Evolutionary conservation across 805 yeast genomes (phyloP), one percentile per base, ranked within the genome.

Genomic region (Candida multigemmis): DNA sequence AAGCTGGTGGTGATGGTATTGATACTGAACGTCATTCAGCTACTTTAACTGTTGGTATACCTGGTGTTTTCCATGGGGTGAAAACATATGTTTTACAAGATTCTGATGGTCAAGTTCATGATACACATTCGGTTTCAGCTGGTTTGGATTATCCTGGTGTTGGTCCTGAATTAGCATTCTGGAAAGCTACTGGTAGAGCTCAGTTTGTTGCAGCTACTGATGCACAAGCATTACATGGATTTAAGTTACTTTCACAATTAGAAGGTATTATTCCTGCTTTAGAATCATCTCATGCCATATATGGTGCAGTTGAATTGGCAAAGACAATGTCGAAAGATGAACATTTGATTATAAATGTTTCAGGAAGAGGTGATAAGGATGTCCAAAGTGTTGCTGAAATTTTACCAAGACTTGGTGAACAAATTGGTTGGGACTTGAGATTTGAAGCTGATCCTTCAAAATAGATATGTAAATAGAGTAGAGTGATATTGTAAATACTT

Each of bases 61-160:
- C 94, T 5, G 99, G 99, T 65, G 97, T 91, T 33, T 79, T 91
- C 74, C 99, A 91, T 48, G 99, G 99, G 55, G 96, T 89, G 26
- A 82, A 71, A 56, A 89, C 98, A 4, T 91, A 79, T 44, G 93
- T 91, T 19, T 69, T 91, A 49, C 98, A 91, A 61, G 83, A 79
- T 45, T 44, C 51, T 11, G 97, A 91, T 52, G 99, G 99, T 28
- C 99, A 91, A 63, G 84, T 91, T 33, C 93, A 81, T 40, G 98
- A 91, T 50, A 91, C 99, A 7, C 97, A 91, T 54, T 89, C 97
- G 13, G 93, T 91, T 20, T 84, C 96, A 37, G 99, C 99, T 21
- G 99, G 99, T 41, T 69, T 91, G 46, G 99, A 91, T 58, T 91
- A 91, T 53, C 99, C 99, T 14, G 99, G 96, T 58, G 99, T 91